phyloP scores from a whole-genome alignment of 2,329 filamentous ascomycete species.

The Fusarium oxysporum region DNA sequence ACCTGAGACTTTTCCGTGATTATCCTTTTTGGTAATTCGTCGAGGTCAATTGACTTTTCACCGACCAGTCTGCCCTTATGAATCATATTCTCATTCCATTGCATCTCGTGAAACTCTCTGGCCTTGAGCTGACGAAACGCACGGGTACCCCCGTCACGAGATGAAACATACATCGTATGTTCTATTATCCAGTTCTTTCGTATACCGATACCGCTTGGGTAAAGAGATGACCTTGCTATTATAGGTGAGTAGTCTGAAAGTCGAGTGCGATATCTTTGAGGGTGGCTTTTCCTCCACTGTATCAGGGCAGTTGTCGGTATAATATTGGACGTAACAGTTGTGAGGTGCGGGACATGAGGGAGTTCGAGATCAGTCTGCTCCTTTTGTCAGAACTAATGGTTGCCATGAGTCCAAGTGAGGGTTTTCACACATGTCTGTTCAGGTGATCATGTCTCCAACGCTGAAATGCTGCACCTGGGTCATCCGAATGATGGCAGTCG shows the following conservation, averaged over 20 bases:
- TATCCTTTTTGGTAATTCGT: slow-evolving; percentile 11
- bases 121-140: slow-evolving; percentile 53
- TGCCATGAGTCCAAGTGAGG: background rate
- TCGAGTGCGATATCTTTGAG: slow-evolving; percentile 54
- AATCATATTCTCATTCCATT: slow-evolving; percentile 51
- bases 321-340: slow-evolving; percentile 57
- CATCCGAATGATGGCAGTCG: slow-evolving; percentile 57
- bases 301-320: slow-evolving; percentile 53
- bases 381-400: slow-evolving; percentile 10
- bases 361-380: slow-evolving; percentile 56
- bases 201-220: slow-evolving; percentile 48
- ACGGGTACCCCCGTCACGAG: slow-evolving; percentile 52
- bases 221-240: slow-evolving; percentile 11
- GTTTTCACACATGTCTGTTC: slow-evolving; percentile 54
- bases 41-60: slow-evolving; percentile 45
- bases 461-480: slow-evolving; percentile 59
- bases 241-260: slow-evolving; percentile 53
- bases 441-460: slow-evolving; percentile 60
- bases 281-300: slow-evolving; percentile 53
- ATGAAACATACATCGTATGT: slow-evolving; percentile 57
- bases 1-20: background rate
- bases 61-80: slow-evolving; percentile 50
- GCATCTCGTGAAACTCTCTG: slow-evolving; percentile 56
- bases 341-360: slow-evolving; percentile 61
- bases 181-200: slow-evolving; percentile 58